phyloP scores from a whole-genome alignment of 345 rosid genomes.

The Eucalyptus paniculata region DNA sequence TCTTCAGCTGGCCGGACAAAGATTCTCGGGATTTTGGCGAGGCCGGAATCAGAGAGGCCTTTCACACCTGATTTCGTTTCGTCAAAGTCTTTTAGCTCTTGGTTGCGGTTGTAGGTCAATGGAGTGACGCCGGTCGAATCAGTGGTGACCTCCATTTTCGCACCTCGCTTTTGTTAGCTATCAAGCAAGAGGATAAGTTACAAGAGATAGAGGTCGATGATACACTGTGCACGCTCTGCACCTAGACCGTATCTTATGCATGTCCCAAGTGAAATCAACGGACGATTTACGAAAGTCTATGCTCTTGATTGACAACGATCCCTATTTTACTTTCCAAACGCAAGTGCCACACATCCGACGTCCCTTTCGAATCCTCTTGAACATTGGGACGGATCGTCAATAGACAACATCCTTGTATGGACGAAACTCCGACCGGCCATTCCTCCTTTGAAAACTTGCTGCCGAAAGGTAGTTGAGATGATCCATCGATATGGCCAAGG shows the following conservation, averaged over 20 bases:
- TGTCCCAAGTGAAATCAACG: not conserved
- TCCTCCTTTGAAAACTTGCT: not conserved
- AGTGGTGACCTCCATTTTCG: not conserved
- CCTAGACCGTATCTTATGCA: not conserved
- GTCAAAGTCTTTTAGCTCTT: not conserved
- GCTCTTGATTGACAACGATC: not conserved
- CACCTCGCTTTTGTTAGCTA: not conserved
- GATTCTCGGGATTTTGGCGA: not conserved
- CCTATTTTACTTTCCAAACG: not conserved
- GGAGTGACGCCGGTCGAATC: not conserved
- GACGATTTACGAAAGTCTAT: not conserved
- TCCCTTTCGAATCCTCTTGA: not conserved
- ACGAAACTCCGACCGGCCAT: not conserved
- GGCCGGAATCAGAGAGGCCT: not conserved
- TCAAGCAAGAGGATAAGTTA: not conserved
- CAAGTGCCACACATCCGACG: not conserved
- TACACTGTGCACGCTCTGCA: not conserved
- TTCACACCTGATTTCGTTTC: not conserved
- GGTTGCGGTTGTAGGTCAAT: not conserved
- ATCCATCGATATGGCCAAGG: not conserved
- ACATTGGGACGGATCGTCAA: not conserved
- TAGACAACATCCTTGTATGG: not conserved
- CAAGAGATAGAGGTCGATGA: not conserved
- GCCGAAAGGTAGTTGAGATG: not conserved
- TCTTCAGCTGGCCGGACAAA: not conserved